A percentile compares a stretch with the other conserved stretches of the same genome.
These are phyloP conservation scores for Emmonsiellopsis sp. DNA, from an alignment of 2,329 filamentous ascomycete species.

Conservation along the genomic window DNA sequence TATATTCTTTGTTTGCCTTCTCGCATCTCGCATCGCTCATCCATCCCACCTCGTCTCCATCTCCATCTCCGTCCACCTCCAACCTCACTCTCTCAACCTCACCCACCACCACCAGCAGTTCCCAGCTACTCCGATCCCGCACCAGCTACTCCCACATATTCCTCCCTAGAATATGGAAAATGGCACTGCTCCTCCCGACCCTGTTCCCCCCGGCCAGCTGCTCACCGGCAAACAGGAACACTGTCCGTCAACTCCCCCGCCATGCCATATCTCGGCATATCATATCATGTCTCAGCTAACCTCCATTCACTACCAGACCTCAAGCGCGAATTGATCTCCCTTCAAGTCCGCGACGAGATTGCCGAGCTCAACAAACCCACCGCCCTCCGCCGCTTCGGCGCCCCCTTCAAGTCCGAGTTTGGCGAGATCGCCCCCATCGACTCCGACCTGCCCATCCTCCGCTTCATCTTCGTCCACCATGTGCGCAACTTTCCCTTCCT, in stretches of 20 bases:
- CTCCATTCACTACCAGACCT: constrained; percentile 56
- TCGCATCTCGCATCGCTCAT: no score
- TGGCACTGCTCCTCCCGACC: not conserved
- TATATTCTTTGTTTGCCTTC: no score
- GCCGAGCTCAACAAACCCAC: constrained; percentile 89
- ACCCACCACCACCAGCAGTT: not conserved
- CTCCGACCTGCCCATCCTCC: constrained; percentile 83
- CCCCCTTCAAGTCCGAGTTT: constrained; percentile 84
- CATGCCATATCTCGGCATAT: not conserved
- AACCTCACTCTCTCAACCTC: not conserved
- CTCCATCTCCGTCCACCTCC: no score
- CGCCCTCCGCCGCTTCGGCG: constrained; percentile 87
- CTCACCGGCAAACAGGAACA: constrained; percentile 97
- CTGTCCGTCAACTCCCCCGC: constrained; percentile 49
- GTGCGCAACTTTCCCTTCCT: constrained; percentile 96
- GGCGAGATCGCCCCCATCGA: constrained; percentile 90
- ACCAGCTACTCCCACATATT: constrained; percentile 7
- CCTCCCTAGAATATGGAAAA: constrained; percentile 6
- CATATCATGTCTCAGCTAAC: constrained; percentile 5
- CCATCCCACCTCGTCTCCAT: constrained; percentile 6
- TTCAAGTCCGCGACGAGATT: constrained; percentile 86
- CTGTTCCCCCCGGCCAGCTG: constrained; percentile 37
- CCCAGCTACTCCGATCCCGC: constrained; percentile 7
- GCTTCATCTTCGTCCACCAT: constrained; percentile 97
- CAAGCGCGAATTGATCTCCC: constrained; percentile 86